These are phyloP conservation scores for Saprolegnia diclina DNA, from an alignment of 352 stramenopile genomes.

Conservation along the genomic window DNA sequence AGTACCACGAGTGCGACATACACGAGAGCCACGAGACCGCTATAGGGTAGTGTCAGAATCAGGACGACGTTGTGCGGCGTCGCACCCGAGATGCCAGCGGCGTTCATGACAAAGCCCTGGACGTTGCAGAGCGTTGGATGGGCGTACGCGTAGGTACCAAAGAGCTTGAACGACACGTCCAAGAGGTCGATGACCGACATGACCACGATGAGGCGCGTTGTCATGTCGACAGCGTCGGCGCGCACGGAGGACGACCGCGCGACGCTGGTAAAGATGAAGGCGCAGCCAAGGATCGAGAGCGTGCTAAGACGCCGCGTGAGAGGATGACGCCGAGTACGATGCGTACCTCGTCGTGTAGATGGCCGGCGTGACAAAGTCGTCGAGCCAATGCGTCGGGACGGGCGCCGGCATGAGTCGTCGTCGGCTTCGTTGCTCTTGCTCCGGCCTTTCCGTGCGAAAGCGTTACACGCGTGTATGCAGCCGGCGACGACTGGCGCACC, in stretches of 20 bases:
- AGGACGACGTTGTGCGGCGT: not conserved
- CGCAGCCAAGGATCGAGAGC: conserved; percentile 6
- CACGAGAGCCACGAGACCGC: conserved; percentile 40
- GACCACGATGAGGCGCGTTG: conserved; percentile 59
- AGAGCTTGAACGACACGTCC: conserved; percentile 28
- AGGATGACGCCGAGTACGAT: not conserved
- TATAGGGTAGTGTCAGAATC: not conserved
- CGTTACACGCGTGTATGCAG: no score
- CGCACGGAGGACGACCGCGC: not conserved
- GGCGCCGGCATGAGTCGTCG: not conserved
- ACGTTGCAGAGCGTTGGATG: conserved; percentile 37
- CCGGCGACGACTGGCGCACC: no score
- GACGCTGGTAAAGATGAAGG: conserved; percentile 1
- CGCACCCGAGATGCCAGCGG: conserved; percentile 40
- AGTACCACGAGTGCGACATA: conserved; percentile 76
- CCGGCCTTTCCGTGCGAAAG: not conserved
- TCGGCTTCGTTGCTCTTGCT: not conserved
- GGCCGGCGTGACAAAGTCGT: not conserved
- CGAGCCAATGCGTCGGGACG: not conserved
- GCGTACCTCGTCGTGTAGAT: conserved; percentile 7
- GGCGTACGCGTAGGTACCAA: conserved; percentile 29
- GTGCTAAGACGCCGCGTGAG: not conserved
- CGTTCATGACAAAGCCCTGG: conserved; percentile 55
- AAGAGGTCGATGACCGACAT: conserved; percentile 65
- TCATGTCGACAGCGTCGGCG: conserved; percentile 47